These are phyloP conservation scores for Effrenium voratum DNA, from an alignment of 73 alveolate genomes.

Conservation along the genomic window DNA sequence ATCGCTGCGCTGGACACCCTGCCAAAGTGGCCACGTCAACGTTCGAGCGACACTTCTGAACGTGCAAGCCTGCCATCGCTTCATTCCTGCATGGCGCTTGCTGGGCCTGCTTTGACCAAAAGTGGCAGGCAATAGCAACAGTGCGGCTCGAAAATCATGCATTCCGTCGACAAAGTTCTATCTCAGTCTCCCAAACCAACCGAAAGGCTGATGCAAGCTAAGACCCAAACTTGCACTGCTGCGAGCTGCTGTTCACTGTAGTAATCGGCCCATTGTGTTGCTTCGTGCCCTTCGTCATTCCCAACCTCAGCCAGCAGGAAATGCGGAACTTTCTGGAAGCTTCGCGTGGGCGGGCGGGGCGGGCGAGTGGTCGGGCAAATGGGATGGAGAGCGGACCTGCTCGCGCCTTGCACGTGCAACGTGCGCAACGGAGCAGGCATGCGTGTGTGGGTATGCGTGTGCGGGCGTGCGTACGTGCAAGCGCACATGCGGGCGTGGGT, in stretches of 20 bases:
- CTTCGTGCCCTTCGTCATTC: slow-evolving; percentile 61
- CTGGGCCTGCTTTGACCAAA: slow-evolving; percentile 28
- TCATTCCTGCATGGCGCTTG: slow-evolving; percentile 77
- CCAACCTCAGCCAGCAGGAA: slow-evolving; percentile 22
- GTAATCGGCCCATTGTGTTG: slow-evolving; percentile 48
- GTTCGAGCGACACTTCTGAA: background rate
- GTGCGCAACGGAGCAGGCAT: too few relatives aligned
- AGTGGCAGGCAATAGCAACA: background rate
- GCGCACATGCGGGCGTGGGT: too few relatives aligned
- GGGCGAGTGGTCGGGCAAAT: too few relatives aligned
- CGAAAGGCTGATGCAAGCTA: background rate
- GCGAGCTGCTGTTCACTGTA: slow-evolving; percentile 77
- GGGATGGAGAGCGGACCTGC: too few relatives aligned
- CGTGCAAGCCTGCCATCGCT: slow-evolving; percentile 58
- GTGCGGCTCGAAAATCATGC: too few relatives aligned
- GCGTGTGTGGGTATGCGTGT: too few relatives aligned
- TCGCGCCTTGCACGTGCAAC: too few relatives aligned
- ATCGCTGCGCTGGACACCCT: slow-evolving; percentile 65
- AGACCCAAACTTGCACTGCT: slow-evolving; percentile 18
- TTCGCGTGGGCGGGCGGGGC: too few relatives aligned
- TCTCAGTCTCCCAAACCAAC: too few relatives aligned
- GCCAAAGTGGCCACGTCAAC: background rate
- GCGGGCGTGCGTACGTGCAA: too few relatives aligned
- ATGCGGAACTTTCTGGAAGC: background rate
- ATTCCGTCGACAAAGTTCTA: too few relatives aligned